phyloP scores from a whole-genome alignment of 2,329 filamentous ascomycete species.

The Septoria linicola region DNA sequence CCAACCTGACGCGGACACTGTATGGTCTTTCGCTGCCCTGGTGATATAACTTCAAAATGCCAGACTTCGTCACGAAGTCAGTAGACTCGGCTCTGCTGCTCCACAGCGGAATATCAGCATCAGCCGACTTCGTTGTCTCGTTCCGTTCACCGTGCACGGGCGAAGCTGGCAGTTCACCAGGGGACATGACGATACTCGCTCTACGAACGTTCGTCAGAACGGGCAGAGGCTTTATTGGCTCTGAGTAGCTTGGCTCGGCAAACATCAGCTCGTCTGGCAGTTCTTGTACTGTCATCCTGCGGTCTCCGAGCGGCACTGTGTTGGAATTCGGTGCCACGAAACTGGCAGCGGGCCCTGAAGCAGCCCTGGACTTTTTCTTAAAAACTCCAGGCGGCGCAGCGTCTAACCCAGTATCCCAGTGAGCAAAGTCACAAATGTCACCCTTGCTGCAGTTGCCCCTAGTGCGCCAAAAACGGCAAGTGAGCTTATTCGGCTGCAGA shows the following conservation, averaged over 20 bases:
- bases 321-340: too few relatives aligned
- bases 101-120: not conserved
- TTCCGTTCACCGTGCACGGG: not conserved
- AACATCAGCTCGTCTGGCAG: too few relatives aligned
- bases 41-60: slow-evolving; percentile 5
- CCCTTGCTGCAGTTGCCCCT: slow-evolving; percentile 15
- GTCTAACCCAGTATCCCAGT: slow-evolving; percentile 24
- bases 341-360: not conserved
- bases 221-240: too few relatives aligned
- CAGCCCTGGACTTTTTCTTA: not conserved
- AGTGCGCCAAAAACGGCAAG: slow-evolving; percentile 27
- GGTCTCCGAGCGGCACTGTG: too few relatives aligned
- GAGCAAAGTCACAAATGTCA: slow-evolving; percentile 23
- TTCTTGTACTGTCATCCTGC: too few relatives aligned
- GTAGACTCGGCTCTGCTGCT: not conserved
- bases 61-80: not conserved
- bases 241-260: too few relatives aligned
- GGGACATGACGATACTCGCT: too few relatives aligned
- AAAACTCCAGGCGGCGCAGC: slow-evolving; percentile 19
- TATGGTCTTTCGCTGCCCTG: slow-evolving; percentile 2
- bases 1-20: not conserved
- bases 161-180: not conserved
- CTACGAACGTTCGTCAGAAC: too few relatives aligned
- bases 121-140: not conserved
- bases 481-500: slow-evolving; percentile 1